These are phyloP conservation scores for Gossypium aridum DNA, from an alignment of 441 rosid species.

Conservation along the genomic window DNA sequence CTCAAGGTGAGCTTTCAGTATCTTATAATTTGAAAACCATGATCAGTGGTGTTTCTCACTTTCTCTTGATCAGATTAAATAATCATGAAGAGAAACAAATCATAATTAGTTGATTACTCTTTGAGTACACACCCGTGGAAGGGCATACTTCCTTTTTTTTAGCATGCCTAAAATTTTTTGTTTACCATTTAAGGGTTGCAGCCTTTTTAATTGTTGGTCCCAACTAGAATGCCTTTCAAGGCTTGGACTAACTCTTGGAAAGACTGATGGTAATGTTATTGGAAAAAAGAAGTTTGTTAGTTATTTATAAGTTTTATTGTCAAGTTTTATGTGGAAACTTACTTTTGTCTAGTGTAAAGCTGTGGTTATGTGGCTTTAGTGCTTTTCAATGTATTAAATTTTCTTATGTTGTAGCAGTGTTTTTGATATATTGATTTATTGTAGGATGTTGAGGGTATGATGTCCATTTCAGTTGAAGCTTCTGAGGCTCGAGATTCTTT, in stretches of 20 bases:
- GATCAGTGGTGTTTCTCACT: background rate
- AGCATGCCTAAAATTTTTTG: background rate
- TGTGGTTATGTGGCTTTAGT: background rate
- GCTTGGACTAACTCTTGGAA: background rate
- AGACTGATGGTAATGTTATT: background rate
- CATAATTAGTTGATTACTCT: background rate
- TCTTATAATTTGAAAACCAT: background rate
- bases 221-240: background rate
- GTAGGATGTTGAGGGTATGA: conserved; percentile 99
- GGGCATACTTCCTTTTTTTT: background rate
- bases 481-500: conserved; percentile 87
- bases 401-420: background rate
- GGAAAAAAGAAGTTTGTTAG: background rate
- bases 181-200: background rate
- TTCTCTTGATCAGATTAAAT: background rate
- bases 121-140: background rate
- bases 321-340: conserved; percentile 1
- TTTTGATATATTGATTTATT: conserved; percentile 13
- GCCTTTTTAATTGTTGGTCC: background rate
- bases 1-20: conserved; percentile 51
- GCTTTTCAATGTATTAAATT: background rate
- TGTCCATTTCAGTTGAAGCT: conserved; percentile 99
- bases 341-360: conserved; percentile 4
- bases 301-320: background rate
- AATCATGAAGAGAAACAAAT: background rate